Evolutionary conservation across 208 protist species (phyloP), one percentile per base, ranked within the genome.

Genomic region (Acanthamoeba quina): DNA sequence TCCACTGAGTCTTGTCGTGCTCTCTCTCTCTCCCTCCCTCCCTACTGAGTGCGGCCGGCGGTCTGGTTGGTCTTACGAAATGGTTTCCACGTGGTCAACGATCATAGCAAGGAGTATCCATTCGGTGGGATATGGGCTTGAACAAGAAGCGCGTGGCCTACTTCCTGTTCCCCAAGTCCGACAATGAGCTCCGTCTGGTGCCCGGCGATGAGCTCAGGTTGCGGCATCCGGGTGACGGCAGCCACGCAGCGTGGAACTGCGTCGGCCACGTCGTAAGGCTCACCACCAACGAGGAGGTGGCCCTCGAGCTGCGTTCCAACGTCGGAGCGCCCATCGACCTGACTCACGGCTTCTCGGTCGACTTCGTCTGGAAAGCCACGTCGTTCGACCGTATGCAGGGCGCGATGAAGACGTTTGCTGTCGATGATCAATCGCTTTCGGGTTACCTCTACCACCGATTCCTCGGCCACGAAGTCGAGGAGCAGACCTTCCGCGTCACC

Each of bases 361-460:
- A 99, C 70, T 99, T 99, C 95, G 97, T 99, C n/a, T 99, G 98
- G 98, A 98, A 98, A 94, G 94, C 96, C 2, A 98, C 98, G 24
- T 96, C 96, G 2, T 99, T 98, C 94, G 98, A 99, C 41, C 44
- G 95, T 31, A 99, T 98, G 96, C 94, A 98, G 66, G 88, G 64
- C 21, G 98, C 99, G 15, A 62, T 99, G 76, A 96, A 97, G 64
- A 97, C 92, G 17, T 99, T 99, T 94, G 97, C 97, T 31, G 91
- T 97, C 5, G 96, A 98, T 68, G 96, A 98, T 72, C 96, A 91
- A 2, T 96, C 97, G 31, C 92, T 99, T 4, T 98, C 96, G 19
- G 96, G 90, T 10, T 98, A 98, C 95, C 89, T 99, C n/a, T 99
- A 99, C 94, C 97, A 99, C 93, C 95, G 96, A 49, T 94, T 99